A percentile compares a stretch with the other conserved stretches of the same genome.
Evolutionary conservation across 2,329 filamentous ascomycete species (phyloP).

Genomic region (Trichoderma hamatum): DNA sequence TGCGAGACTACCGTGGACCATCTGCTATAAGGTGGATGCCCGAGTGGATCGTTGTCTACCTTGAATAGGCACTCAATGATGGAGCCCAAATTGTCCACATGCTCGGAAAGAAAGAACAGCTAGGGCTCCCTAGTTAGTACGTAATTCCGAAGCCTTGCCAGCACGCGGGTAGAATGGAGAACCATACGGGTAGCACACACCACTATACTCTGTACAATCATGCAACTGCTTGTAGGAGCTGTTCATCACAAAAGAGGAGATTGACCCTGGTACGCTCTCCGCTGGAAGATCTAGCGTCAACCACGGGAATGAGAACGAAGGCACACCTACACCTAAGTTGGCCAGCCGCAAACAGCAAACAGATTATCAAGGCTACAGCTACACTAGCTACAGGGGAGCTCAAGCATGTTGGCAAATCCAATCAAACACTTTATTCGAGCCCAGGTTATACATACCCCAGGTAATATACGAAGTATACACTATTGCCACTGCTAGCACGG

Average conservation of each 20-base stretch:
- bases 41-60: constrained; percentile 20
- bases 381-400: not conserved
- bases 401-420: not conserved
- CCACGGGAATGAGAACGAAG: constrained; percentile 3
- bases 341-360: not conserved
- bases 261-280: not conserved
- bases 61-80: constrained; percentile 26
- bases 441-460: not conserved
- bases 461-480: not conserved
- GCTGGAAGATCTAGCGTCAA: not conserved
- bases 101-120: constrained; percentile 24
- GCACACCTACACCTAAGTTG: not conserved
- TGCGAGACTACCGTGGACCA: constrained; percentile 27
- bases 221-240: constrained; percentile 1
- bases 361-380: not conserved
- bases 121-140: constrained; percentile 12
- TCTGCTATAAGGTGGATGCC: constrained; percentile 20
- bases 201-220: no score
- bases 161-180: not conserved
- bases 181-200: not conserved
- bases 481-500: not conserved
- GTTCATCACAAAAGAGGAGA: not conserved
- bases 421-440: not conserved
- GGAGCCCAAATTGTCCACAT: constrained; percentile 26
- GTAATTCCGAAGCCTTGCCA: constrained; percentile 11